Conservation (phyloP, 768 basidiomycete species). For the Pisolithus tinctorius region DNA sequence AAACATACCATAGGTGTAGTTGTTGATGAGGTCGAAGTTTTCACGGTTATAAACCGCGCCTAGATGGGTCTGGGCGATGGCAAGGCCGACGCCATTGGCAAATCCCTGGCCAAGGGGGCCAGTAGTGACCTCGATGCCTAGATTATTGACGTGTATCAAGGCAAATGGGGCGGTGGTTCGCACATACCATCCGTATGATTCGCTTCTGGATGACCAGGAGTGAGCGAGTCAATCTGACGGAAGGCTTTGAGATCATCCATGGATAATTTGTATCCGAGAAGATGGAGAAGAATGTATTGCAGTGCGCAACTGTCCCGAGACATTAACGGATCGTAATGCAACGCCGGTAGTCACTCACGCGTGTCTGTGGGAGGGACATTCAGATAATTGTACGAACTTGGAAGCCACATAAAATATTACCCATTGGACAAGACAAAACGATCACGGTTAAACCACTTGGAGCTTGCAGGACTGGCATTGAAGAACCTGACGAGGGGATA, state of each 20-base stretch:
- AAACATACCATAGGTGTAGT: constrained; percentile 78
- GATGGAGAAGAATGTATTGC: constrained; percentile 88
- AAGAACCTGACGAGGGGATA: constrained; percentile 50
- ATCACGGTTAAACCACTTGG: constrained; percentile 95
- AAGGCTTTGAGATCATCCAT: constrained; percentile 91
- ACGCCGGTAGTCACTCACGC: constrained; percentile 43
- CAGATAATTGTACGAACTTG: constrained; percentile 5
- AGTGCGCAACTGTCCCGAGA: constrained; percentile 68
- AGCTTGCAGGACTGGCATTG: constrained; percentile 81
- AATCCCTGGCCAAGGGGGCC: constrained; percentile 96
- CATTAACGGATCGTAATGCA: background rate
- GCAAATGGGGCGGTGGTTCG: background rate
- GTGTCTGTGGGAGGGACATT: constrained; percentile 40
- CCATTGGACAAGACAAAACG: constrained; percentile 96
- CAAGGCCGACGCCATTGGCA: constrained; percentile 88
- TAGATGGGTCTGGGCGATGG: constrained; percentile 88
- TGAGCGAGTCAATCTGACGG: constrained; percentile 85
- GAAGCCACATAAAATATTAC: constrained; percentile 36
- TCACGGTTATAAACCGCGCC: constrained; percentile 88
- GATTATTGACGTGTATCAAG: constrained; percentile 2
- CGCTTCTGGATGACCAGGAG: constrained; percentile 89
- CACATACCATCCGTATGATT: constrained; percentile 55
- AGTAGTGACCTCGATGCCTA: constrained; percentile 86
- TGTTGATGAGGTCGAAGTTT: constrained; percentile 72
- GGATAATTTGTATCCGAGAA: constrained; percentile 86